A percentile compares a stretch with the other conserved stretches of the same genome.
Conservation (phyloP, 352 stramenopile species). For the Globisporangium nagaii region DNA sequence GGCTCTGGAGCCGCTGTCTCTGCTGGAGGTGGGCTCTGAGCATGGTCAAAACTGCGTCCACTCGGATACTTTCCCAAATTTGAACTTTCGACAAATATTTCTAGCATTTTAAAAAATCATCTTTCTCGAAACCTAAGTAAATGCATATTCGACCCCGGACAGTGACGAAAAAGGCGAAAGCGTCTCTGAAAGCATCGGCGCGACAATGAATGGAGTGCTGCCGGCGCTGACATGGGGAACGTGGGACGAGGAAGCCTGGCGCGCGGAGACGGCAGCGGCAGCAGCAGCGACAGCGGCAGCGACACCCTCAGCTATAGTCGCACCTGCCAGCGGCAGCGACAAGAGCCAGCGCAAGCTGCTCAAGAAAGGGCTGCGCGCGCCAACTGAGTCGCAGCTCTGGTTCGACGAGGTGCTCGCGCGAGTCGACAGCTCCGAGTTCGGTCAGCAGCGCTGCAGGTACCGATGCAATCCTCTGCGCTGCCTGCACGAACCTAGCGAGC, state of each 20-base stretch:
- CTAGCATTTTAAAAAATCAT: no score
- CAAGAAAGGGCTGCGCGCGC: constrained; percentile 38
- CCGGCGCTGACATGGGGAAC: constrained; percentile 68
- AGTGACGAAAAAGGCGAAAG: no score
- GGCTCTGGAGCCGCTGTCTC: no score
- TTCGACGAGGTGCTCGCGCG: constrained; percentile 66
- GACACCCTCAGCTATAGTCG: no score
- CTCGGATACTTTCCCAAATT: no score
- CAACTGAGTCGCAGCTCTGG: constrained; percentile 51
- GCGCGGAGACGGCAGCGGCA: not conserved
- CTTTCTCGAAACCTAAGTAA: no score
- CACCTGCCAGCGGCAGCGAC: constrained; percentile 7
- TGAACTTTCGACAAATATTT: no score
- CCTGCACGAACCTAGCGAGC: constrained; percentile 15
- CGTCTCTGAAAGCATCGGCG: no score
- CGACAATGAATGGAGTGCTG: constrained; percentile 71
- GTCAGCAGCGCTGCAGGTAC: constrained; percentile 28
- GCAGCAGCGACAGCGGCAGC: not conserved
- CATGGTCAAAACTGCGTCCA: no score
- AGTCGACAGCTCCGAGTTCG: constrained; percentile 41
- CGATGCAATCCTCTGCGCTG: constrained; percentile 59
- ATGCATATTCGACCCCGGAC: no score
- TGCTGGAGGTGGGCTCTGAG: no score
- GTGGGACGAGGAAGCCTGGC: constrained; percentile 45
- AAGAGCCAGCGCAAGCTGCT: constrained; percentile 47